A percentile compares a stretch with the other conserved stretches of the same genome.
These are phyloP conservation scores for Colletotrichum echinochloae DNA, from an alignment of 2,329 filamentous ascomycete species.

Conservation along the genomic window DNA sequence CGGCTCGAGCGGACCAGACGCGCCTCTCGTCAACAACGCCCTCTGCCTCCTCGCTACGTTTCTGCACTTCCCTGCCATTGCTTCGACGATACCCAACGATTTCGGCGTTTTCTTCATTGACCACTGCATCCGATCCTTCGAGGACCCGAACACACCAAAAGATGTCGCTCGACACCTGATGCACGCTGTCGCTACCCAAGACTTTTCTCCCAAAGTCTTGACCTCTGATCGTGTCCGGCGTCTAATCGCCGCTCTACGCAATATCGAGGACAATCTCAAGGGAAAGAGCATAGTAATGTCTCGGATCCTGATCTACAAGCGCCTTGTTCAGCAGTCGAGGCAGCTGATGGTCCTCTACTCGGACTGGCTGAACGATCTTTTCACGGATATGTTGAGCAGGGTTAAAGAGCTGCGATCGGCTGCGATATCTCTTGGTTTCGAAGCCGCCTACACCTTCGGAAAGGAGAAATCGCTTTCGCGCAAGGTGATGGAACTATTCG, in stretches of 20 bases:
- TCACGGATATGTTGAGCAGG: slow-evolving; percentile 83
- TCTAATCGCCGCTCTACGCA: slow-evolving; percentile 77
- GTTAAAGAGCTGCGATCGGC: slow-evolving; percentile 80
- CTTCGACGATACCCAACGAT: slow-evolving; percentile 77
- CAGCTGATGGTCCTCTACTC: slow-evolving; percentile 76
- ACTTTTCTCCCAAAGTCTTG: slow-evolving; percentile 81
- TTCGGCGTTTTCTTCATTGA: slow-evolving; percentile 86
- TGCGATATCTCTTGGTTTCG: slow-evolving; percentile 79
- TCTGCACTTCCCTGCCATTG: slow-evolving; percentile 78
- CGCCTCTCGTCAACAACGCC: slow-evolving; percentile 80
- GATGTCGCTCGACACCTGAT: slow-evolving; percentile 83
- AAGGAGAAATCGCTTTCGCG: slow-evolving; percentile 76
- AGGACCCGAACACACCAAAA: slow-evolving; percentile 77
- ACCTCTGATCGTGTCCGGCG: slow-evolving; percentile 76
- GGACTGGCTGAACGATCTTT: slow-evolving; percentile 85
- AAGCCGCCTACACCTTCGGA: slow-evolving; percentile 77
- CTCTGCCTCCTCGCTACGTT: slow-evolving; percentile 83
- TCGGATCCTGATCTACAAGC: slow-evolving; percentile 82
- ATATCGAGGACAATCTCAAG: slow-evolving; percentile 77
- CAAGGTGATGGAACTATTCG: slow-evolving; percentile 73
- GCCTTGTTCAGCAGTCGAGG: slow-evolving; percentile 78
- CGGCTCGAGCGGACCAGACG: slow-evolving; percentile 67
- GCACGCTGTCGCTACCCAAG: slow-evolving; percentile 83
- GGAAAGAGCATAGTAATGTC: slow-evolving; percentile 86
- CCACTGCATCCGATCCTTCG: slow-evolving; percentile 79